Conservation (phyloP, 1,284 basidiomycete species). For the Trichosporon ovoides region DNA sequence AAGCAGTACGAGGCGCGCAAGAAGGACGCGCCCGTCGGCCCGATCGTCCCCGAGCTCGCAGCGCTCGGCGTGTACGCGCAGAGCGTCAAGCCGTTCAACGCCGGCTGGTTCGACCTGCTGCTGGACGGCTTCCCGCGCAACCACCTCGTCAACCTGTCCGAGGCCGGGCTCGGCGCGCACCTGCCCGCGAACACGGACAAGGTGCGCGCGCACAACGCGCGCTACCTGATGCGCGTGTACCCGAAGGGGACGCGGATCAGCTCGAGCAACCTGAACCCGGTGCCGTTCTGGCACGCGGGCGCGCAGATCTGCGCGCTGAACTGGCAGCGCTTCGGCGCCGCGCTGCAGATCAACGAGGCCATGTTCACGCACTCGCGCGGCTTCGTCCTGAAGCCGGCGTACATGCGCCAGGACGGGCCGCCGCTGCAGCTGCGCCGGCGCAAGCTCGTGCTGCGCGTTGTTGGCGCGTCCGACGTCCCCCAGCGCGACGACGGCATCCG, state of each 20-base stretch:
- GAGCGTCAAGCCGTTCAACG: slow-evolving; percentile 18
- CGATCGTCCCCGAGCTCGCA: slow-evolving; percentile 17
- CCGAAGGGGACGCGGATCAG: slow-evolving; percentile 76
- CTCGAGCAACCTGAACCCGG: slow-evolving; percentile 84
- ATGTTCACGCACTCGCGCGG: slow-evolving; percentile 84
- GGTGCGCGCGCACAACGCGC: slow-evolving; percentile 70
- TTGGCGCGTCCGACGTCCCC: slow-evolving; percentile 16
- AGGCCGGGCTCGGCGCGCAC: slow-evolving; percentile 12
- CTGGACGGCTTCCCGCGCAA: slow-evolving; percentile 13
- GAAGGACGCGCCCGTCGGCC: not conserved
- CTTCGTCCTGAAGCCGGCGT: slow-evolving; percentile 79
- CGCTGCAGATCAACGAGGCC: slow-evolving; percentile 70
- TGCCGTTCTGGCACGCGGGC: slow-evolving; percentile 84
- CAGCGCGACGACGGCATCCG: slow-evolving; percentile 1
- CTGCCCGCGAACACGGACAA: slow-evolving; percentile 3
- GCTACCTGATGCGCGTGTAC: slow-evolving; percentile 81
- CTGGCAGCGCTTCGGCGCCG: slow-evolving; percentile 86
- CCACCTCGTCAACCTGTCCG: slow-evolving; percentile 23
- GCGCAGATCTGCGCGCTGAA: slow-evolving; percentile 92
- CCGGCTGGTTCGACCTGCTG: slow-evolving; percentile 13
- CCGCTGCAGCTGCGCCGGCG: not conserved
- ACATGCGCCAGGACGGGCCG: slow-evolving; percentile 18
- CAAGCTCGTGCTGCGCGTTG: slow-evolving; percentile 14
- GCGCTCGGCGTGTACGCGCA: slow-evolving; percentile 16
- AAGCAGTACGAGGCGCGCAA: slow-evolving; percentile 8